phyloP scores from a whole-genome alignment of 768 basidiomycete species.

The Termitomyces sp. region DNA sequence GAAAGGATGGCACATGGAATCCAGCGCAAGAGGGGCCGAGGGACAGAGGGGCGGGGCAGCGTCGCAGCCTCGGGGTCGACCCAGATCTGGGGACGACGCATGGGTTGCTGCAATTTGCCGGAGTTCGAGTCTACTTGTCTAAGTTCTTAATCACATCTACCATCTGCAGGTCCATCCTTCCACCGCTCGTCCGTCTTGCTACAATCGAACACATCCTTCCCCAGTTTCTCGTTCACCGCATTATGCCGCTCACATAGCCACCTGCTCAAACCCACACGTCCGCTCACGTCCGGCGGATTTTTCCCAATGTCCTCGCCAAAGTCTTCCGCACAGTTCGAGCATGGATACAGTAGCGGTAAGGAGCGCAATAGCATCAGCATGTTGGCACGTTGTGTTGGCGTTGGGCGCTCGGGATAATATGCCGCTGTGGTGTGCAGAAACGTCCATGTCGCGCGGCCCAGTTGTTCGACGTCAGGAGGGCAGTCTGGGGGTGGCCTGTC shows the following conservation, averaged over 20 bases:
- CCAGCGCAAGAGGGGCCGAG: constrained; percentile 17
- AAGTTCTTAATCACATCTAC: constrained; percentile 70
- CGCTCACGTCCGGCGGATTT: constrained; percentile 75
- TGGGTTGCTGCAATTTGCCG: neutral
- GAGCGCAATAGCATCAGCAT: constrained; percentile 81
- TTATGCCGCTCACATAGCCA: constrained; percentile 96
- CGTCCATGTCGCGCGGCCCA: constrained; percentile 93
- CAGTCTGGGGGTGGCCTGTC: constrained; percentile 57
- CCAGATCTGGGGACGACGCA: constrained; percentile 12
- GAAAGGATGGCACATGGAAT: constrained; percentile 17
- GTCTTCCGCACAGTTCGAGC: constrained; percentile 78
- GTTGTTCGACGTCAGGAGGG: constrained; percentile 84
- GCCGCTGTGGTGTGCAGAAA: constrained; percentile 95
- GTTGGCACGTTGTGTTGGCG: constrained; percentile 66
- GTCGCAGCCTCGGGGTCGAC: constrained; percentile 11
- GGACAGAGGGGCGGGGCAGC: neutral
- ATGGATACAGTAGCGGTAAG: constrained; percentile 84
- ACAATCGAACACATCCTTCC: constrained; percentile 84
- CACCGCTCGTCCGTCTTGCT: constrained; percentile 79
- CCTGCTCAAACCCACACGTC: constrained; percentile 57
- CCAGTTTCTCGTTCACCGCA: constrained; percentile 82
- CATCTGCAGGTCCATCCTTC: constrained; percentile 87
- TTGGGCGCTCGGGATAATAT: constrained; percentile 86
- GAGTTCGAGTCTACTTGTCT: neutral
- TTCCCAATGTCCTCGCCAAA: constrained; percentile 64